Evolutionary conservation across 2,329 filamentous ascomycete genomes (phyloP).

Genomic region (Aurifilum marmelostoma): DNA sequence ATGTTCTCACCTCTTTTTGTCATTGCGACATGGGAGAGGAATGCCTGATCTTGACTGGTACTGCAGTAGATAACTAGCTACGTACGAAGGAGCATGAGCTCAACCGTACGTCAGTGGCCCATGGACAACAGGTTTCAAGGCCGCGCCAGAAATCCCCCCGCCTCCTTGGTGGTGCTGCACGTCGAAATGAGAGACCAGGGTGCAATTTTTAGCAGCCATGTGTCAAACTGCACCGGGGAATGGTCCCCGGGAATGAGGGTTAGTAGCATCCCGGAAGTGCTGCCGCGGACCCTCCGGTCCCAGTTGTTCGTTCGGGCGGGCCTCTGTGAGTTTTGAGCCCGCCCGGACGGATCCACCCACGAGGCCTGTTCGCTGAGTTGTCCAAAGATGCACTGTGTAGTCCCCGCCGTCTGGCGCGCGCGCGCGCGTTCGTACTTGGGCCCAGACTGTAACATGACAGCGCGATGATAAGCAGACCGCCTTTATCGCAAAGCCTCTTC

Average conservation of each 20-base stretch:
- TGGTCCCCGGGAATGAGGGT: slow-evolving; percentile 25
- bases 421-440: slow-evolving; percentile 10
- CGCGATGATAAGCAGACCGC: slow-evolving; percentile 30
- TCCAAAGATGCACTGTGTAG: slow-evolving; percentile 27
- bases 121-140: slow-evolving; percentile 18
- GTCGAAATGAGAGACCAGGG: slow-evolving; percentile 25
- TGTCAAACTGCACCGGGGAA: slow-evolving; percentile 29
- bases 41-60: background rate
- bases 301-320: slow-evolving; percentile 18
- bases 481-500: slow-evolving; percentile 21
- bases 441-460: slow-evolving; percentile 7
- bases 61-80: background rate
- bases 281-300: slow-evolving; percentile 24
- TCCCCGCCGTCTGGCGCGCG: slow-evolving; percentile 24
- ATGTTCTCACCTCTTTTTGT: background rate
- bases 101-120: background rate
- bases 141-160: background rate
- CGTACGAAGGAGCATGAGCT: background rate
- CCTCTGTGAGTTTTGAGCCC: slow-evolving; percentile 9
- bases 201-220: slow-evolving; percentile 29
- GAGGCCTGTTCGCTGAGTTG: slow-evolving; percentile 10
- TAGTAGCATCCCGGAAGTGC: slow-evolving; percentile 22
- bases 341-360: slow-evolving; percentile 2
- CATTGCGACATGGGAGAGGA: background rate
- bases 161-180: slow-evolving; percentile 24